Percentiles rank a stretch among this genome's conserved stretches.
These are phyloP conservation scores for Trichosporon ovoides DNA, from an alignment of 1,284 basidiomycete species.

Conservation along the genomic window DNA sequence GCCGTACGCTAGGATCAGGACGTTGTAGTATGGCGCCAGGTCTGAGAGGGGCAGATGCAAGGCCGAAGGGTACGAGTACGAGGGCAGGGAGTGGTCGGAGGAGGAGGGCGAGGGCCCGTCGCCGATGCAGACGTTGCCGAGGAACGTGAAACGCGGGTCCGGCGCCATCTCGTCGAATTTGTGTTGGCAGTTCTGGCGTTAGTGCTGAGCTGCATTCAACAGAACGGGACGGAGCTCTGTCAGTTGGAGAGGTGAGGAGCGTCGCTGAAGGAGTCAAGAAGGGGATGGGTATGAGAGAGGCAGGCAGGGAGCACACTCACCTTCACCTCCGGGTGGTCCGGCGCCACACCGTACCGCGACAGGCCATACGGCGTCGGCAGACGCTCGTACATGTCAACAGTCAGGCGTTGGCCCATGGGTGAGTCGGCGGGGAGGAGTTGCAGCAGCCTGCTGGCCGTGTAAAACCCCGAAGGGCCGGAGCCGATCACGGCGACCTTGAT, in stretches of 20 bases:
- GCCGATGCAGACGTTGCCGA: conserved; percentile 83
- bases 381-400: conserved; percentile 85
- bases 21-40: conserved; percentile 50
- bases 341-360: conserved; percentile 93
- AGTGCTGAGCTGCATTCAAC: too few species aligned
- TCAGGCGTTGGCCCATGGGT: conserved; percentile 50
- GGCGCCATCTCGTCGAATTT: conserved; percentile 75
- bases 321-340: conserved; percentile 98
- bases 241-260: too few species aligned
- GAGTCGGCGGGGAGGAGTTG: conserved; percentile 56
- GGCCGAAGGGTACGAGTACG: conserved; percentile 49
- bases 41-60: conserved; percentile 45
- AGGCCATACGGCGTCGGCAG: conserved; percentile 93
- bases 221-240: too few species aligned
- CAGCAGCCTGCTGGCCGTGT: conserved; percentile 77
- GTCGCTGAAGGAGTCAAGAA: too few species aligned
- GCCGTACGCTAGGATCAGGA: conserved; percentile 52
- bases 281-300: too few species aligned
- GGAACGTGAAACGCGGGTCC: conserved; percentile 77
- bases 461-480: conserved; percentile 91
- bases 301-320: conserved; percentile 49
- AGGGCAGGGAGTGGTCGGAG: conserved; percentile 25
- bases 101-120: conserved; percentile 29
- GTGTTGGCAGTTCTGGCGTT: conserved; percentile 84
- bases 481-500: conserved; percentile 48